These are phyloP conservation scores for Dactylonectria estremocensis DNA, from an alignment of 2,329 filamentous ascomycete species.

Conservation along the genomic window DNA sequence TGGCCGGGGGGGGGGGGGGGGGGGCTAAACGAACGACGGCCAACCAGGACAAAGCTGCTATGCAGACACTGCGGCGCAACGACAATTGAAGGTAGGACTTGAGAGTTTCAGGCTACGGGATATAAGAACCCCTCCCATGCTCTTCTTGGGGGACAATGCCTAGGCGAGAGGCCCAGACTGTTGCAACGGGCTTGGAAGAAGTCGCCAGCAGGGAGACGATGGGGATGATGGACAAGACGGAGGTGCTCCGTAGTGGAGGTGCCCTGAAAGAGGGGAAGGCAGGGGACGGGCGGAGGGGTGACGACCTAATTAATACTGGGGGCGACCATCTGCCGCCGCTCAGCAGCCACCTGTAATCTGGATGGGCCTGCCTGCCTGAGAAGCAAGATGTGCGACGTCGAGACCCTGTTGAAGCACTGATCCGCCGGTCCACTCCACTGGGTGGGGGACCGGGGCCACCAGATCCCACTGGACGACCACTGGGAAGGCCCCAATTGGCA, in stretches of 20 bases:
- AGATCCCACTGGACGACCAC: neutral
- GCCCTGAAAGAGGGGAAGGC: neutral
- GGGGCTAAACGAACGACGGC: neutral
- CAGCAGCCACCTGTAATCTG: constrained; percentile 3
- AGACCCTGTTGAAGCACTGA: constrained; percentile 4
- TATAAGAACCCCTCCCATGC: neutral
- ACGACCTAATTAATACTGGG: neutral
- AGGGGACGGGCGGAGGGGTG: neutral
- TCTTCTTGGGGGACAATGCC: constrained; percentile 1
- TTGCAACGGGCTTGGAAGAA: neutral
- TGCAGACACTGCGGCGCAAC: neutral
- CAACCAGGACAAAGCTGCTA: neutral
- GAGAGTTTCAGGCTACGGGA: neutral
- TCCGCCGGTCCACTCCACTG: neutral
- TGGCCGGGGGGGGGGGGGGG: neutral
- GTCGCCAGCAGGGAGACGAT: neutral
- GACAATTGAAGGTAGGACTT: neutral
- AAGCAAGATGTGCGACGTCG: constrained; percentile 10
- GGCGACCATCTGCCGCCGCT: constrained; percentile 9
- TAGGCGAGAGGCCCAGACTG: neutral
- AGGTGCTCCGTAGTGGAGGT: constrained; percentile 3
- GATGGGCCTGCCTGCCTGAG: neutral
- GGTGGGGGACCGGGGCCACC: neutral
- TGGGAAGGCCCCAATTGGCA: constrained; percentile 8
- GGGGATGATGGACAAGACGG: constrained; percentile 6